A percentile compares a stretch with the other conserved stretches of the same genome.
These are phyloP conservation scores for Bruguiera sexangula DNA, from an alignment of 345 rosid species.

Conservation along the genomic window DNA sequence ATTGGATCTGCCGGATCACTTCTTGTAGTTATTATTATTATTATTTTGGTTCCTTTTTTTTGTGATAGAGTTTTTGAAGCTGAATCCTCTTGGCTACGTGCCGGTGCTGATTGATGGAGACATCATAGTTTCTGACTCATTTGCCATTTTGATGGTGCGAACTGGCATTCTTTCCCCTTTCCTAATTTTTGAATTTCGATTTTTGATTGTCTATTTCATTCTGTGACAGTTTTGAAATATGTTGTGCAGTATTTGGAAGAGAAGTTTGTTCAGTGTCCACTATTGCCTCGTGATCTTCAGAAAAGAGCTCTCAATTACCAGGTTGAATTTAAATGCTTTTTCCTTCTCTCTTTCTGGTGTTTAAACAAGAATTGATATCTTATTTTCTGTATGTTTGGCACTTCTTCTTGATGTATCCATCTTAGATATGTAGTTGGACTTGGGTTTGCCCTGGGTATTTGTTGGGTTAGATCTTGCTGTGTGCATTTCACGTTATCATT, in stretches of 20 bases:
- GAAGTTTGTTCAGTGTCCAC: constrained; percentile 65
- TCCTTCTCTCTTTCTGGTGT: not conserved
- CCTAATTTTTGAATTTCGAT: not conserved
- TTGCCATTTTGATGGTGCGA: constrained; percentile 60
- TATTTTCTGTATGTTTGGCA: too few relatives aligned
- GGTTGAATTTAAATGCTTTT: constrained; percentile 30
- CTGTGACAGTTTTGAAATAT: not conserved
- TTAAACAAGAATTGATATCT: not conserved
- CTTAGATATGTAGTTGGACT: too few relatives aligned
- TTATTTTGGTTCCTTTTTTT: not conserved
- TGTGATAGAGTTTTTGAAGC: constrained; percentile 54
- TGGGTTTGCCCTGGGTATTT: too few relatives aligned
- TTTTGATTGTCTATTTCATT: not conserved
- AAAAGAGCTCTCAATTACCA: constrained; percentile 65
- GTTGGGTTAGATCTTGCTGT: too few relatives aligned
- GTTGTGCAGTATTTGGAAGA: constrained; percentile 68
- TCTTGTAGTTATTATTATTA: not conserved
- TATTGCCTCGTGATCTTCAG: constrained; percentile 59
- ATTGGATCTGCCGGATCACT: not conserved
- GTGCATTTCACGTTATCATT: too few relatives aligned
- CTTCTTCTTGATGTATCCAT: too few relatives aligned
- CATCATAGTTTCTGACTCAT: constrained; percentile 59
- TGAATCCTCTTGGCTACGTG: constrained; percentile 79
- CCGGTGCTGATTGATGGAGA: constrained; percentile 78
- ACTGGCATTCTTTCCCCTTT: not conserved